Evolutionary conservation across 1,284 basidiomycete genomes (phyloP).

Genomic region (Farysia itapuensis): DNA sequence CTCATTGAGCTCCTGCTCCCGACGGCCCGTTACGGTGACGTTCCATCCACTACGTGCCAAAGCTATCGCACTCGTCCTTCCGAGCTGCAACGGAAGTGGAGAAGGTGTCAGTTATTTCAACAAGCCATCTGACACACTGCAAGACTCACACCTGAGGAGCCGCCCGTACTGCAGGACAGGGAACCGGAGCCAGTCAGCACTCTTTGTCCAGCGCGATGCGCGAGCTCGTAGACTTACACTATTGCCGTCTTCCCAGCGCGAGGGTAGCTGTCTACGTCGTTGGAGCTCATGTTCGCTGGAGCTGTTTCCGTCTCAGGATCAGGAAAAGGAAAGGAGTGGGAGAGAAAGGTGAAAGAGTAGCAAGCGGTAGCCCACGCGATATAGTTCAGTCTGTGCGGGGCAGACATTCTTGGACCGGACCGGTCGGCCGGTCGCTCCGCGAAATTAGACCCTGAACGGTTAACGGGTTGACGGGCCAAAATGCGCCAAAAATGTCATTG

Average conservation of each 20-base stretch:
- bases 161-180: slow-evolving; percentile 17
- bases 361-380: too few species aligned
- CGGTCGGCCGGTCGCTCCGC: too few species aligned
- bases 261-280: slow-evolving; percentile 18
- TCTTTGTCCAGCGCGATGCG: not conserved
- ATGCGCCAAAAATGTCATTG: too few species aligned
- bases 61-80: slow-evolving; percentile 35
- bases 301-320: too few species aligned
- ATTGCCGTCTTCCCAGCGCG: slow-evolving; percentile 43
- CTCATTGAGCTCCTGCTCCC: slow-evolving; percentile 24
- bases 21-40: slow-evolving; percentile 37
- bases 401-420: too few species aligned
- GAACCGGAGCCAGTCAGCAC: not conserved
- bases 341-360: too few species aligned
- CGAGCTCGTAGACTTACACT: slow-evolving; percentile 25
- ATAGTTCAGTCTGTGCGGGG: too few species aligned
- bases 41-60: slow-evolving; percentile 46
- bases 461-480: too few species aligned
- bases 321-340: too few species aligned
- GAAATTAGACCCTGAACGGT: too few species aligned
- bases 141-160: slow-evolving; percentile 34
- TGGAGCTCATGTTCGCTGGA: not conserved
- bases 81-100: slow-evolving; percentile 19
- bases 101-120: not conserved
- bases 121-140: not conserved